phyloP scores from a whole-genome alignment of 2,329 filamentous ascomycete genomes.

The Penicillium sp. region DNA sequence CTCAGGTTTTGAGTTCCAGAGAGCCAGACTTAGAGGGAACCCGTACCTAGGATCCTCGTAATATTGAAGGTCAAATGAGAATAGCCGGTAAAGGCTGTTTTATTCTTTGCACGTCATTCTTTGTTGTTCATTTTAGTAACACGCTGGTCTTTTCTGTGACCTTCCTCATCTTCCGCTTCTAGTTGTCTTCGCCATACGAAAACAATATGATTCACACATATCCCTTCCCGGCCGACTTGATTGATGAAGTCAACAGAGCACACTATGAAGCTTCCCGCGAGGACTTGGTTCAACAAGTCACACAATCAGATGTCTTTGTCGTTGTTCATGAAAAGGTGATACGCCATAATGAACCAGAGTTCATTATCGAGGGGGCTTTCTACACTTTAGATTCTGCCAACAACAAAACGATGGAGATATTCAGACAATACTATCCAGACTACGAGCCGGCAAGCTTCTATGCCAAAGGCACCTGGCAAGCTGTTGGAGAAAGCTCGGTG shows the following conservation, averaged over 20 bases:
- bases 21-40: neutral
- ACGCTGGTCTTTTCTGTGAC: neutral
- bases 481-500: slow-evolving; percentile 2
- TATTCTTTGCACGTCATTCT: neutral
- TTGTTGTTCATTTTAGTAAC: neutral
- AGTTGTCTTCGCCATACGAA: neutral
- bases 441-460: slow-evolving; percentile 3
- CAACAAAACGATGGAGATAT: slow-evolving; percentile 4
- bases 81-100: neutral
- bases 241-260: slow-evolving; percentile 2
- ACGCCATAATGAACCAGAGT: neutral
- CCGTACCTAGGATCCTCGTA: neutral
- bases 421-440: neutral
- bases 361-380: slow-evolving; percentile 8
- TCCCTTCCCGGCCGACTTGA: neutral
- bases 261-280: neutral
- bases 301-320: neutral
- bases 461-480: neutral
- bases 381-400: slow-evolving; percentile 7
- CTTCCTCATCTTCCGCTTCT: neutral
- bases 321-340: slow-evolving; percentile 2
- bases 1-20: neutral
- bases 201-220: neutral
- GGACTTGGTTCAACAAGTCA: neutral
- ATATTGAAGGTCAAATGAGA: neutral